Percentiles rank a stretch among this genome's conserved stretches.
Conservation (phyloP, 2,329 filamentous ascomycete species). For the Cladosporium sp. region DNA sequence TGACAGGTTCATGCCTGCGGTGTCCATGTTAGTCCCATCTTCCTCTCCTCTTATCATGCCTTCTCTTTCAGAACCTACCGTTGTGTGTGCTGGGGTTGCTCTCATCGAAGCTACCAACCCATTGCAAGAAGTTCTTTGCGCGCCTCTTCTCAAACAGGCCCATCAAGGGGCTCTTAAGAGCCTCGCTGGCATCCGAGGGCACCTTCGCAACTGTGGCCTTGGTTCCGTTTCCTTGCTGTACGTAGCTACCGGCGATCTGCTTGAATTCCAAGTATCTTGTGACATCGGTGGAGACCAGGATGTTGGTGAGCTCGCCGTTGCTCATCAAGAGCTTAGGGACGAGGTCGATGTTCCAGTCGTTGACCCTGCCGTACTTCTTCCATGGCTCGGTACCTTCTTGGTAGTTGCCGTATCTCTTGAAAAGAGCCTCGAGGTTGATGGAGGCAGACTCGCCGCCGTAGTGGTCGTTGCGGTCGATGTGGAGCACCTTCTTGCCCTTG, state of each 20-base stretch:
- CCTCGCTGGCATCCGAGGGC: slow-evolving; percentile 85
- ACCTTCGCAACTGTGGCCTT: slow-evolving; percentile 96
- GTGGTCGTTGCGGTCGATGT: slow-evolving; percentile 98
- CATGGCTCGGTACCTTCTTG: slow-evolving; percentile 78
- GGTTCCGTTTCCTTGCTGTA: slow-evolving; percentile 77
- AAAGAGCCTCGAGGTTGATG: slow-evolving; percentile 93
- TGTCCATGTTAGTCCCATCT: slow-evolving; percentile 15
- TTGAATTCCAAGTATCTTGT: slow-evolving; percentile 53
- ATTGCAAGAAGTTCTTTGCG: slow-evolving; percentile 95
- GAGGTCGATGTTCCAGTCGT: slow-evolving; percentile 99
- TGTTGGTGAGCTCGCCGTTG: slow-evolving; percentile 96
- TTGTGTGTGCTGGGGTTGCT: slow-evolving; percentile 84
- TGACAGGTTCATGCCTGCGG: slow-evolving; percentile 68
- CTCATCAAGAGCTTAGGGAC: slow-evolving; percentile 99
- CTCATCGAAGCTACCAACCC: slow-evolving; percentile 80
- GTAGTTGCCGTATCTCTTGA: slow-evolving; percentile 93
- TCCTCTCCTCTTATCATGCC: not conserved
- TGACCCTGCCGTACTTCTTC: slow-evolving; percentile 94
- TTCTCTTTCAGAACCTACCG: slow-evolving; percentile 50
- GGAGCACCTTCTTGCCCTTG: slow-evolving; percentile 97
- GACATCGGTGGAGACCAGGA: slow-evolving; percentile 87
- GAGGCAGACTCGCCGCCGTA: slow-evolving; percentile 97
- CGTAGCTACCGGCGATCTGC: slow-evolving; percentile 85
- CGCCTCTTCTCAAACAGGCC: slow-evolving; percentile 96
- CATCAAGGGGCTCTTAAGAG: slow-evolving; percentile 89